These are phyloP conservation scores for Mycena vitilis DNA, from an alignment of 768 basidiomycete species.

Conservation along the genomic window DNA sequence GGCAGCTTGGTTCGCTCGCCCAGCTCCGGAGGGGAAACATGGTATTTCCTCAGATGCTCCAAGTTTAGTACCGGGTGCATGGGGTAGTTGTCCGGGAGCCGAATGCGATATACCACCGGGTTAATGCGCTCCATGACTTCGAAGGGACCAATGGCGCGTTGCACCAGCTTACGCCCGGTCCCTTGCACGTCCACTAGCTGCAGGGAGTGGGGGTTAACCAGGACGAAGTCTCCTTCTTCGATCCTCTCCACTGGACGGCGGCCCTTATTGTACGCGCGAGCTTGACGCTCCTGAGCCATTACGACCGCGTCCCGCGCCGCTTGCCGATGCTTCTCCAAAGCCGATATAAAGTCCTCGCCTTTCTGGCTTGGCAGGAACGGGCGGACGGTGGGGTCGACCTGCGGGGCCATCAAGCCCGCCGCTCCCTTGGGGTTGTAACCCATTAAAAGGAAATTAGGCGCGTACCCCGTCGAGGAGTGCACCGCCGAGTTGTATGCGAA, in stretches of 20 bases:
- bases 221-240: constrained; percentile 29
- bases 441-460: constrained; percentile 44
- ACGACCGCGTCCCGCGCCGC: constrained; percentile 33
- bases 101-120: constrained; percentile 38
- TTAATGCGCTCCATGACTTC: constrained; percentile 42
- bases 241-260: constrained; percentile 28
- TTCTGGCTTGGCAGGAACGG: constrained; percentile 30
- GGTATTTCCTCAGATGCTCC: constrained; percentile 39
- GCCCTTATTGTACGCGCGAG: constrained; percentile 37
- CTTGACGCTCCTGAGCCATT: constrained; percentile 40
- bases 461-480: constrained; percentile 40
- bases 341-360: constrained; percentile 19
- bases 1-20: constrained; percentile 32
- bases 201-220: constrained; percentile 42
- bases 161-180: constrained; percentile 40
- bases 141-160: constrained; percentile 40
- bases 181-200: constrained; percentile 39
- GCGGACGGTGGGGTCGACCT: not conserved
- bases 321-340: constrained; percentile 17
- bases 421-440: constrained; percentile 41
- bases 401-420: constrained; percentile 18
- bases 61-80: constrained; percentile 43
- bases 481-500: too few relatives aligned
- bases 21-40: constrained; percentile 20
- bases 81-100: constrained; percentile 39